Conservation (phyloP, 805 yeast genomes). For the Peterozyma xylosa region DNA sequence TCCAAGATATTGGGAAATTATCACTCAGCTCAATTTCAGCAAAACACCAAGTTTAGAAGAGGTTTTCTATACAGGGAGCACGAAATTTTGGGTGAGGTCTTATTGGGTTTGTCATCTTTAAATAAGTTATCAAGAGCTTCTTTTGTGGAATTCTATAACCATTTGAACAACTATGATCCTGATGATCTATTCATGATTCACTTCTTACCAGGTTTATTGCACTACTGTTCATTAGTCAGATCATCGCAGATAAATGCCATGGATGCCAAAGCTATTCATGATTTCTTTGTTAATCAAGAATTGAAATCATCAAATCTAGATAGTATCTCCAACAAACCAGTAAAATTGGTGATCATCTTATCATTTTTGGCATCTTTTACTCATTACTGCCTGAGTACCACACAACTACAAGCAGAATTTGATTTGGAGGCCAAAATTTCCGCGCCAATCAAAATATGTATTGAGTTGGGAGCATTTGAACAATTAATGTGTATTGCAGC, state of each 20-base stretch:
- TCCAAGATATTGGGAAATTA: conserved; percentile 47
- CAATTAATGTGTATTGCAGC: conserved; percentile 55
- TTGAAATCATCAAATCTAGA: conserved; percentile 25
- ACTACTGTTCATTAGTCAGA: conserved; percentile 26
- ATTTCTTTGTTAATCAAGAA: conserved; percentile 23
- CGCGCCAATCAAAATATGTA: conserved; percentile 48
- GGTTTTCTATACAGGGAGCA: conserved; percentile 59
- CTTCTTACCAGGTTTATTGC: conserved; percentile 52
- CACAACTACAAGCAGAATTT: conserved; percentile 31
- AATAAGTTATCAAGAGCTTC: conserved; percentile 24
- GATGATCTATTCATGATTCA: conserved; percentile 62
- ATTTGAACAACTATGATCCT: conserved; percentile 39
- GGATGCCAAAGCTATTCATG: conserved; percentile 30
- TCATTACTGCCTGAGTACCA: conserved; percentile 56
- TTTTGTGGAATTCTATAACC: conserved; percentile 33
- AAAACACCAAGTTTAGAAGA: conserved; percentile 49
- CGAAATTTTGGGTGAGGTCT: conserved; percentile 61
- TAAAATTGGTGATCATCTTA: conserved; percentile 38
- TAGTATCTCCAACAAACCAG: conserved; percentile 36
- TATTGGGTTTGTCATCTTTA: conserved; percentile 41
- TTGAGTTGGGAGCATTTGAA: conserved; percentile 65
- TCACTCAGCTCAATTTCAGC: conserved; percentile 33
- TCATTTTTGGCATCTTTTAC: conserved; percentile 52
- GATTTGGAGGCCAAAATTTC: conserved; percentile 52
- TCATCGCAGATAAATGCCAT: conserved; percentile 26